A percentile compares a stretch with the other conserved stretches of the same genome.
Conservation (phyloP, 179 eudicot genomes). For the Gypsophila paniculata region DNA sequence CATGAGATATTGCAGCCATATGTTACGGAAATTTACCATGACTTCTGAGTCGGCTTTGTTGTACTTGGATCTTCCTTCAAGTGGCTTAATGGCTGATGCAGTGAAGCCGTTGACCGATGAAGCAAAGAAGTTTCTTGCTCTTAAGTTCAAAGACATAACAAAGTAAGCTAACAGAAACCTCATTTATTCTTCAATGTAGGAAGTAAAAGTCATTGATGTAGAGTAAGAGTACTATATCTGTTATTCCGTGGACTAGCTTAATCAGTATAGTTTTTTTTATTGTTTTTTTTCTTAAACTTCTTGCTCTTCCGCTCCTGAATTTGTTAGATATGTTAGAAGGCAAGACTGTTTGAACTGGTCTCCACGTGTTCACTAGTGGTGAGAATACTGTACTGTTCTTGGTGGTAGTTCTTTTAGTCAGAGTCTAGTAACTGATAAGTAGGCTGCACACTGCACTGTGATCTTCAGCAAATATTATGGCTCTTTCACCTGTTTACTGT, state of each 20-base stretch:
- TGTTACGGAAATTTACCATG: conserved; percentile 55
- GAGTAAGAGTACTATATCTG: no score
- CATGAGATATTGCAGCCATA: conserved; percentile 68
- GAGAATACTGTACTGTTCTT: neutral
- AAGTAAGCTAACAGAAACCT: conserved; percentile 41
- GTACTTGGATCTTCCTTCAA: conserved; percentile 68
- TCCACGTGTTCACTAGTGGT: neutral
- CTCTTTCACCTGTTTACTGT: neutral
- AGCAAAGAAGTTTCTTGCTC: conserved; percentile 62
- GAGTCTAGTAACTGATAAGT: neutral
- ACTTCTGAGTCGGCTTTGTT: conserved; percentile 67
- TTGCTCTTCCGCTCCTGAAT: neutral
- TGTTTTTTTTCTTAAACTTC: neutral
- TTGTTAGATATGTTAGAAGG: neutral
- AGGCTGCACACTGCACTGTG: neutral
- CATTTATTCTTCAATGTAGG: neutral
- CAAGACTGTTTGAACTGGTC: neutral
- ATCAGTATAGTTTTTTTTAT: neutral
- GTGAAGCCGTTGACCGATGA: conserved; percentile 61
- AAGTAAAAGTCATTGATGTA: neutral
- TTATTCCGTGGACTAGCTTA: neutral
- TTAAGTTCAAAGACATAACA: conserved; percentile 52
- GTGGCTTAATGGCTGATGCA: conserved; percentile 54
- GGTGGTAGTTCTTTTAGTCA: neutral
- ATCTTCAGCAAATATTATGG: neutral